Evolutionary conservation across 2,329 filamentous ascomycete genomes (phyloP), one percentile per base, ranked within the genome.

Genomic region (Dendryphion nanum): DNA sequence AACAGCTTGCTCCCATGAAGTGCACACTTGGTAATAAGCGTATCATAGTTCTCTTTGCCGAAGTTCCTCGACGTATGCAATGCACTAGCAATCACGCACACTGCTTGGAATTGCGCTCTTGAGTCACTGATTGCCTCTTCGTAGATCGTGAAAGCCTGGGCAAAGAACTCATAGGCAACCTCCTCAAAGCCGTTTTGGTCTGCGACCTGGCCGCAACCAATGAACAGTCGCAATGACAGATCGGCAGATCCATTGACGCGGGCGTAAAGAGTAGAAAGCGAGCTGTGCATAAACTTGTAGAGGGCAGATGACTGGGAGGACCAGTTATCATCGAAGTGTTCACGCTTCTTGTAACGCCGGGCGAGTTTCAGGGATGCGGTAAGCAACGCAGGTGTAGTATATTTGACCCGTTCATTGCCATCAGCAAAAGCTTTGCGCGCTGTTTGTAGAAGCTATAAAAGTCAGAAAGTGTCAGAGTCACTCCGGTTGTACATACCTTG

Each of bases 41-140:
- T 98, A 65, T 98, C 94, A 67, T 97, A 98, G 61, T 97, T 98
- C 69, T 98, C 93, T 64, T 91, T 90, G 45, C 87, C 84, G 64
- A 98, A 98, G 57, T 91, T 84, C 41, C 91, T 78, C 10, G 89
- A 91, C 48, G 89, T 85, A 61, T 96, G 90, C 40, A 98, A 73
- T 4, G 87, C 89, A 40, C 86, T 88, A 2, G 91, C 89, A 57
- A 98, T 89, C 26, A 96, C 85, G 53, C 90, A 96, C 1, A 98
- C 93, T 1, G 93, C 91, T 70, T 98, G 93, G 73, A 97, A 98
- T 64, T 98, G 93, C 12, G 90, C 91, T 64, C 94, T 85, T 13
- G 89, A 95, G 64, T 98, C 94, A 45, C 89, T 93, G 47, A 98
- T 86, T 0, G 89, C 85, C 66, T 98, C 93, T 63, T 98, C 93